Conservation (phyloP, 164 flowering plant genomes). For the Nelumbo lutea region DNA sequence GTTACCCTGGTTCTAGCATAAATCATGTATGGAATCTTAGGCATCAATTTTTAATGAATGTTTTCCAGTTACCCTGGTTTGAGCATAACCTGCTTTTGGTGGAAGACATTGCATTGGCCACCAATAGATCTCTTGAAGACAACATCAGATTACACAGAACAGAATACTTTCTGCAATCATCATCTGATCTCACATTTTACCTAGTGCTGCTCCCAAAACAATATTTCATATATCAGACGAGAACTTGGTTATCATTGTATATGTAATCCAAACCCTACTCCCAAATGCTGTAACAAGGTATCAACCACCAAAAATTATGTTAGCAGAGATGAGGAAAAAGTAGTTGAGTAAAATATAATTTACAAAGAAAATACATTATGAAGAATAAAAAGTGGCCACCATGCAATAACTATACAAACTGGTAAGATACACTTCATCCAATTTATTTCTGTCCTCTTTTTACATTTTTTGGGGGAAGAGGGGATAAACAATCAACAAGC, state of each 20-base stretch:
- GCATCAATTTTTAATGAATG: constrained; percentile 3
- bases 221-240: constrained; percentile 11
- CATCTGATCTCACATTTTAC: constrained; percentile 15
- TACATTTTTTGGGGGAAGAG: too few species aligned
- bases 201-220: neutral
- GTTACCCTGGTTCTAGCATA: neutral
- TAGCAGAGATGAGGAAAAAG: neutral
- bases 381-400: neutral
- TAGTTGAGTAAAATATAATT: neutral
- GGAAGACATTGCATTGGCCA: constrained; percentile 25
- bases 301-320: neutral
- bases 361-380: neutral
- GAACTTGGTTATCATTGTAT: neutral
- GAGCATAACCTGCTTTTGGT: constrained; percentile 33
- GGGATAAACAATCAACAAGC: too few species aligned
- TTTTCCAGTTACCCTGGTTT: neutral
- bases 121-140: constrained; percentile 13
- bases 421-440: neutral
- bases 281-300: neutral
- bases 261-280: neutral
- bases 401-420: neutral
- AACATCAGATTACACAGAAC: constrained; percentile 9
- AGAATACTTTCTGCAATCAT: constrained; percentile 13
- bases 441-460: neutral
- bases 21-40: neutral